A percentile compares a stretch with the other conserved stretches of the same genome.
phyloP scores from a whole-genome alignment of 257 asterid species.

The Ophiorrhiza pumila region DNA sequence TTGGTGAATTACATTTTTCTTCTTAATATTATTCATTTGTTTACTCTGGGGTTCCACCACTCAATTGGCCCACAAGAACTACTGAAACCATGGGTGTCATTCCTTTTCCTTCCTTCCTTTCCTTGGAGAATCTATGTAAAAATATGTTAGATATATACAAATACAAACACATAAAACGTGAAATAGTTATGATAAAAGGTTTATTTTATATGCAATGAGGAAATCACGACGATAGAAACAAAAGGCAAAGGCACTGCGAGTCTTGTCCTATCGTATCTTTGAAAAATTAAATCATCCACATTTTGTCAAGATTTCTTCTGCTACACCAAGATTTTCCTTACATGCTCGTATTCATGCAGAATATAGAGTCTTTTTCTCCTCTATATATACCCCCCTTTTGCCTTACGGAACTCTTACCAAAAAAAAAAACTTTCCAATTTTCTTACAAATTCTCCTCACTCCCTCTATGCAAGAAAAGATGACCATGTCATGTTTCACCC shows the following conservation, averaged over 20 bases:
- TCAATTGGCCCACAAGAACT: conserved; percentile 4
- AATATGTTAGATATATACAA: background rate
- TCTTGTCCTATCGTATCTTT: conserved; percentile 26
- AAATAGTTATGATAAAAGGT: background rate
- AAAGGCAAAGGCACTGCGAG: conserved; percentile 1
- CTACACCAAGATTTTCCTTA: background rate
- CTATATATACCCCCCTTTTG: background rate
- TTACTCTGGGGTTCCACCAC: background rate
- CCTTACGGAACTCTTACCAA: background rate
- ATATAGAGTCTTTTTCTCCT: background rate
- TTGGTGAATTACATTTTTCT: no score
- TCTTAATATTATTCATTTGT: no score
- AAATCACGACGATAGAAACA: conserved; percentile 4
- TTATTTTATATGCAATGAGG: background rate
- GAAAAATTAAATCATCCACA: conserved; percentile 6
- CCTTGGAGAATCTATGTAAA: background rate
- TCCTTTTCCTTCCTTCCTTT: no score
- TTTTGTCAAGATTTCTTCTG: conserved; percentile 11
- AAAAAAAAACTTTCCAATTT: background rate
- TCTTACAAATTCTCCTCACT: background rate
- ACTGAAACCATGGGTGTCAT: background rate
- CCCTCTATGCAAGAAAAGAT: conserved; percentile 9
- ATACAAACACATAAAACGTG: background rate
- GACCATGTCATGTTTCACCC: conserved; percentile 26
- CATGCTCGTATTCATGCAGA: conserved; percentile 8